These are phyloP conservation scores for Moesziomyces globuligerus DNA, from an alignment of 1,284 basidiomycete genomes.

Conservation along the genomic window DNA sequence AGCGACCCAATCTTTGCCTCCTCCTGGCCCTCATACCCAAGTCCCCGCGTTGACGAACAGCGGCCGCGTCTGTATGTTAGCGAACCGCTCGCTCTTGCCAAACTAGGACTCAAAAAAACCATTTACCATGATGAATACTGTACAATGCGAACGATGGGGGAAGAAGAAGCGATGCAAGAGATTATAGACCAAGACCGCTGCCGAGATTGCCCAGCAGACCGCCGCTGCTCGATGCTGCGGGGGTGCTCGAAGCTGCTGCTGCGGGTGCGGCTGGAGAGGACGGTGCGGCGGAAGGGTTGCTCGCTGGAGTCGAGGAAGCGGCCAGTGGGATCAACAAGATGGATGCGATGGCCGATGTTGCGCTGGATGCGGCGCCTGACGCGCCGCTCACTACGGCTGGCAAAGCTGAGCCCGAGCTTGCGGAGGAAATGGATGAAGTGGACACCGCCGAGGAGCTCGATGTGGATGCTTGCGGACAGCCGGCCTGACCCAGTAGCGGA, in stretches of 20 bases:
- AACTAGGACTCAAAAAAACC: neutral
- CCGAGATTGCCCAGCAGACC: neutral
- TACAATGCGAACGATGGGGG: neutral
- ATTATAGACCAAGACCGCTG: neutral
- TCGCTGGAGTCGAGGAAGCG: neutral
- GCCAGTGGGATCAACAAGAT: neutral
- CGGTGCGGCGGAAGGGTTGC: neutral
- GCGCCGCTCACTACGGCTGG: neutral
- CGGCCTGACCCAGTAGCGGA: constrained; percentile 4
- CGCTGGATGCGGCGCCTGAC: neutral
- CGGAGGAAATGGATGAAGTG: neutral
- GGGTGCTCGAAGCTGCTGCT: neutral
- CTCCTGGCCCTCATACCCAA: too few species aligned
- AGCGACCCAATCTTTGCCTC: too few species aligned
- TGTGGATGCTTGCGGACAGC: constrained; percentile 6
- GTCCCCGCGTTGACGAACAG: neutral
- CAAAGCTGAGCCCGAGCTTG: neutral
- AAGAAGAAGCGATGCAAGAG: neutral
- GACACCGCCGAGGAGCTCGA: neutral
- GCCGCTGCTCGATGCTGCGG: neutral
- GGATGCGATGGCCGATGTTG: neutral
- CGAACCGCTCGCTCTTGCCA: neutral
- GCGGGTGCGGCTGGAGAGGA: neutral
- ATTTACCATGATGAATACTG: neutral
- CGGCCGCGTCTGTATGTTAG: neutral